These are phyloP conservation scores for Penicillium occitanis DNA, from an alignment of 2,329 filamentous ascomycete genomes.

Conservation along the genomic window DNA sequence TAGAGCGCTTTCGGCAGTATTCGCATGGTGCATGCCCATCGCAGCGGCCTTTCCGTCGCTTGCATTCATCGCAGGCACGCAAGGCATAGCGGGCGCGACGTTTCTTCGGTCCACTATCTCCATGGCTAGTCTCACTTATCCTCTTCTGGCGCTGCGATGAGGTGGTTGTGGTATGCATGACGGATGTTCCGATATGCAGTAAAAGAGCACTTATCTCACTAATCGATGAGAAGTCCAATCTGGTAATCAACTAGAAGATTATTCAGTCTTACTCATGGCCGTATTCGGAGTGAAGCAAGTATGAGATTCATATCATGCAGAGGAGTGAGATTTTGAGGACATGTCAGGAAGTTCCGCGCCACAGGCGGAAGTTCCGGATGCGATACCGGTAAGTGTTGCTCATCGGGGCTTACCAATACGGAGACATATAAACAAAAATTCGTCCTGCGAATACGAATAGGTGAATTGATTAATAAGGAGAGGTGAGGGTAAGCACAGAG, in stretches of 20 bases:
- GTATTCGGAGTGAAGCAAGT: not conserved
- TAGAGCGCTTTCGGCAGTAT: conserved; percentile 2
- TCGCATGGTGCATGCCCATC: not conserved
- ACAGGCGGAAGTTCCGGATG: not conserved
- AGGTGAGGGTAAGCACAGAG: not conserved
- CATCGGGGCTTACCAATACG: not conserved
- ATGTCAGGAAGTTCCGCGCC: not conserved
- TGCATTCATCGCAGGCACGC: conserved; percentile 4
- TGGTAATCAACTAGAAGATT: not conserved
- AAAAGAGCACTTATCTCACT: not conserved
- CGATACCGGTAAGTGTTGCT: not conserved
- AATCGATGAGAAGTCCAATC: not conserved
- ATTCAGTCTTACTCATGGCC: not conserved
- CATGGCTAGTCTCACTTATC: not conserved
- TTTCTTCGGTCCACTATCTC: not conserved
- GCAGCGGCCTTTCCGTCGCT: conserved; percentile 9
- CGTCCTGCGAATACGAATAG: not conserved
- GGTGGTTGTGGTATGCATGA: not conserved
- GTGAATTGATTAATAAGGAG: not conserved
- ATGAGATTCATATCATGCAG: not conserved
- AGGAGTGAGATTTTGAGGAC: not conserved
- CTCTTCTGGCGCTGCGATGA: not conserved
- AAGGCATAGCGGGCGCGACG: conserved; percentile 1
- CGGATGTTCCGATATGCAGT: not conserved
- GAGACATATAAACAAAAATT: not conserved